Evolutionary conservation across 2,329 filamentous ascomycete genomes (phyloP).

Genomic region (Mollisia scopiformis): DNA sequence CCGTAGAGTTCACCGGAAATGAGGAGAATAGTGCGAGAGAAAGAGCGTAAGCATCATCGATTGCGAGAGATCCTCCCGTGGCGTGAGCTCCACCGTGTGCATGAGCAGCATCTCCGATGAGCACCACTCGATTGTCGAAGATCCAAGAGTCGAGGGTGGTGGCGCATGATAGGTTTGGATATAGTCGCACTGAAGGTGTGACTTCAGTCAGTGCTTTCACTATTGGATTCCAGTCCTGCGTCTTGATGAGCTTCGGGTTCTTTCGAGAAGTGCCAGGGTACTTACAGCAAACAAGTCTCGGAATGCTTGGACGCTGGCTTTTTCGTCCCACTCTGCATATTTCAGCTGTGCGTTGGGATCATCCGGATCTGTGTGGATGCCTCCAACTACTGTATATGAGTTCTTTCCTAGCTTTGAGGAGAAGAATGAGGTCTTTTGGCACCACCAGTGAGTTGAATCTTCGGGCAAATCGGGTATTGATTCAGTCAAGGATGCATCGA

Average conservation of each 20-base stretch:
- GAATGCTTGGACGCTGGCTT: conserved; percentile 31
- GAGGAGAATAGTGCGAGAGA: conserved; percentile 22
- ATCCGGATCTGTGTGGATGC: conserved; percentile 27
- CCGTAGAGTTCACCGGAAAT: conserved; percentile 15
- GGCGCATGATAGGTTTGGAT: conserved; percentile 38
- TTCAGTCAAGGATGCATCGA: conserved; percentile 37
- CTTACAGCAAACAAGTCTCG: conserved; percentile 31
- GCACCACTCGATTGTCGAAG: conserved; percentile 33
- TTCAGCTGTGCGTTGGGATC: conserved; percentile 20
- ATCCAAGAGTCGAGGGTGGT: conserved; percentile 34
- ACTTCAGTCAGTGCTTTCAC: conserved; percentile 37
- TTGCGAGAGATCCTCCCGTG: conserved; percentile 41
- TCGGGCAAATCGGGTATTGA: conserved; percentile 36
- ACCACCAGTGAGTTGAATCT: conserved; percentile 40
- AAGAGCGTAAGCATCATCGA: conserved; percentile 42
- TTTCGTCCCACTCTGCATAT: conserved; percentile 31
- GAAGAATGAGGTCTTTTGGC: conserved; percentile 36
- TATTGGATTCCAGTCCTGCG: conserved; percentile 39
- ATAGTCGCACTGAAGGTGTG: conserved; percentile 36
- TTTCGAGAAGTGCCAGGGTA: background rate
- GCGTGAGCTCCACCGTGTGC: conserved; percentile 42
- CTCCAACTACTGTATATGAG: conserved; percentile 38
- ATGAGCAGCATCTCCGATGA: conserved; percentile 43
- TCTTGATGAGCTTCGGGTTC: background rate
- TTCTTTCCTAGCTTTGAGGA: conserved; percentile 31